A percentile compares a stretch with the other conserved stretches of the same genome.
phyloP scores from a whole-genome alignment of 495 filamentous ascomycete genomes.

The Choiromyces venosus region DNA sequence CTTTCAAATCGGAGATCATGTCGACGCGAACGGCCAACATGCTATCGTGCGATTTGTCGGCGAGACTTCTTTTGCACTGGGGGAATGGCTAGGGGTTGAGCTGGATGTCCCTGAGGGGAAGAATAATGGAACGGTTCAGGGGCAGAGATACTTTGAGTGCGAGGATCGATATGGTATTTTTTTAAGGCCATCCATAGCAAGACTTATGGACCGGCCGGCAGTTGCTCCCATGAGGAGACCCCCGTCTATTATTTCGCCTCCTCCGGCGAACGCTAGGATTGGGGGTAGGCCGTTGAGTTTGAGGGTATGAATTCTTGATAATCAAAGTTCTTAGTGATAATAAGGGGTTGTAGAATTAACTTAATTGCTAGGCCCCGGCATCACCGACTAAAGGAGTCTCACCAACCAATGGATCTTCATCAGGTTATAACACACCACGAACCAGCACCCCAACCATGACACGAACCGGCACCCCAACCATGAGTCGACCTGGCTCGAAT shows the following conservation, averaged over 20 bases:
- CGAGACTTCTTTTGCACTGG: constrained; percentile 66
- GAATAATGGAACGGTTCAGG: constrained; percentile 89
- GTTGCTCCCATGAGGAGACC: background rate
- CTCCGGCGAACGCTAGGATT: constrained; percentile 18
- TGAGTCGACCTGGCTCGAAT: constrained; percentile 24
- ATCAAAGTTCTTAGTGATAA: background rate
- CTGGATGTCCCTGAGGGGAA: constrained; percentile 78
- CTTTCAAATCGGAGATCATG: constrained; percentile 36
- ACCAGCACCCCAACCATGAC: constrained; percentile 56
- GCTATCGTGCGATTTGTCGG: constrained; percentile 78
- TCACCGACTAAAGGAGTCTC: constrained; percentile 47
- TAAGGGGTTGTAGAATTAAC: background rate
- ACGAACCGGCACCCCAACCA: constrained; percentile 57
- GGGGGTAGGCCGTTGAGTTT: constrained; percentile 34
- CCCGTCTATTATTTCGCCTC: constrained; percentile 21
- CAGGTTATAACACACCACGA: constrained; percentile 54
- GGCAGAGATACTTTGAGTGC: constrained; percentile 86
- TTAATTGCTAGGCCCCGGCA: constrained; percentile 14
- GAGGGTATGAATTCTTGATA: constrained; percentile 23
- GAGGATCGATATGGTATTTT: constrained; percentile 80
- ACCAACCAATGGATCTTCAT: constrained; percentile 49
- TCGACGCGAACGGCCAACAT: constrained; percentile 57
- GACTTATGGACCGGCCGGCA: constrained; percentile 56
- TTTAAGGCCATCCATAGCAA: constrained; percentile 59
- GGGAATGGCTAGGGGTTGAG: constrained; percentile 88